Conservation (phyloP, 768 basidiomycete genomes). For the Boletus tomentosulus region DNA sequence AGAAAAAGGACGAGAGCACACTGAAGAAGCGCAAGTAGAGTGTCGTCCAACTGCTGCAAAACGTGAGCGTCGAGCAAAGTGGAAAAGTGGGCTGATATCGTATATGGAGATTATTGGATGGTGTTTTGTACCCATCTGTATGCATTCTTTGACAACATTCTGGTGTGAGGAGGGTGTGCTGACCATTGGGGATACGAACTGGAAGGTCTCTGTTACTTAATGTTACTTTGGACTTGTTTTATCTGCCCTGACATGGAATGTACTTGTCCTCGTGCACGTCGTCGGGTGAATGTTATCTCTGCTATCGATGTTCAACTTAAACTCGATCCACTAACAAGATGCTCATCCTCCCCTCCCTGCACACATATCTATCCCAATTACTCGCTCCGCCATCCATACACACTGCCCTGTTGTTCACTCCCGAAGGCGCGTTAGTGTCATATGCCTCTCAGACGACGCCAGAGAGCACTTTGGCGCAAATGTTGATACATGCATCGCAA, state of each 20-base stretch:
- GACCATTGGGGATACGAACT: conserved; percentile 3
- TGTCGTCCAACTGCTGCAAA: conserved; percentile 2
- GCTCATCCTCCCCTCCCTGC: conserved; percentile 67
- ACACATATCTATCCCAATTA: conserved; percentile 59
- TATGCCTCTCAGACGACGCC: conserved; percentile 48
- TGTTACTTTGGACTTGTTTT: conserved; percentile 1
- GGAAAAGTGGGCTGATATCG: conserved; percentile 2
- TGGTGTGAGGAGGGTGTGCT: conserved; percentile 1
- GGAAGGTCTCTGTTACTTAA: background rate
- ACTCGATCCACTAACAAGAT: conserved; percentile 33
- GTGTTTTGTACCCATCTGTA: conserved; percentile 1
- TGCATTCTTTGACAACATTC: conserved; percentile 10
- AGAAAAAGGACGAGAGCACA: conserved; percentile 64
- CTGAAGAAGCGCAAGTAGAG: conserved; percentile 74
- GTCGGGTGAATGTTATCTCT: background rate
- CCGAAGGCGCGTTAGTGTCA: conserved; percentile 71
- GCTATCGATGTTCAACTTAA: background rate
- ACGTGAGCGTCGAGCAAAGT: conserved; percentile 1
- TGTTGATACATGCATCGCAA: conserved; percentile 3
- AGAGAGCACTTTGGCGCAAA: background rate
- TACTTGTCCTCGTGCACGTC: conserved; percentile 10
- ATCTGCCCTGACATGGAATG: conserved; percentile 16
- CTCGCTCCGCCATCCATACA: conserved; percentile 60
- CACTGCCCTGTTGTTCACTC: conserved; percentile 67
- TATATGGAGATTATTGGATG: conserved; percentile 10